Conservation (phyloP, 768 basidiomycete genomes). For the Mycena metata region DNA sequence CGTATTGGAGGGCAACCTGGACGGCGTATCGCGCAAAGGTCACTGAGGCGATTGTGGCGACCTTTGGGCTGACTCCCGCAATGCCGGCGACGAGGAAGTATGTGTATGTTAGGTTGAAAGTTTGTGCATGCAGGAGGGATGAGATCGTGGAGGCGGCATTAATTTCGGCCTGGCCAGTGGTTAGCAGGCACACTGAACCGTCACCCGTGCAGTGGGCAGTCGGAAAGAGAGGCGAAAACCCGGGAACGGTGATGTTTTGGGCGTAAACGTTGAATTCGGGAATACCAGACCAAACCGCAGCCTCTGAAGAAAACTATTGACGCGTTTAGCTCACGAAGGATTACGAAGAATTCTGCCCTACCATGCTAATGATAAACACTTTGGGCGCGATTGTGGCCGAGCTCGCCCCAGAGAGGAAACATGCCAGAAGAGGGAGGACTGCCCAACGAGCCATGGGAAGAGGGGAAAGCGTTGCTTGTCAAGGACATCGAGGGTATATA, state of each 20-base stretch:
- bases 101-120: constrained; percentile 54
- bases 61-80: constrained; percentile 56
- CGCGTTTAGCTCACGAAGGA: neutral
- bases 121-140: constrained; percentile 48
- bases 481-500: constrained; percentile 3
- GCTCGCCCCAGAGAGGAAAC: constrained; percentile 24
- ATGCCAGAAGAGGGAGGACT: constrained; percentile 14
- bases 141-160: constrained; percentile 55
- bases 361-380: constrained; percentile 37
- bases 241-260: constrained; percentile 53
- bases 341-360: neutral
- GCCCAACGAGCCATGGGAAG: neutral
- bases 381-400: constrained; percentile 20
- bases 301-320: constrained; percentile 34
- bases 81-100: constrained; percentile 60
- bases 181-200: constrained; percentile 53
- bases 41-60: constrained; percentile 53
- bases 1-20: constrained; percentile 54
- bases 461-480: neutral
- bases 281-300: constrained; percentile 32
- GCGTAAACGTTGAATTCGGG: constrained; percentile 44
- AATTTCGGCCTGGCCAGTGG: constrained; percentile 56
- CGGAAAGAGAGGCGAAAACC: constrained; percentile 55
- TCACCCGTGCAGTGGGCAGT: constrained; percentile 51
- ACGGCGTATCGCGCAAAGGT: constrained; percentile 55